Evolutionary conservation across 306 rosid genomes (phyloP).

Genomic region (Alnus glutinosa): DNA sequence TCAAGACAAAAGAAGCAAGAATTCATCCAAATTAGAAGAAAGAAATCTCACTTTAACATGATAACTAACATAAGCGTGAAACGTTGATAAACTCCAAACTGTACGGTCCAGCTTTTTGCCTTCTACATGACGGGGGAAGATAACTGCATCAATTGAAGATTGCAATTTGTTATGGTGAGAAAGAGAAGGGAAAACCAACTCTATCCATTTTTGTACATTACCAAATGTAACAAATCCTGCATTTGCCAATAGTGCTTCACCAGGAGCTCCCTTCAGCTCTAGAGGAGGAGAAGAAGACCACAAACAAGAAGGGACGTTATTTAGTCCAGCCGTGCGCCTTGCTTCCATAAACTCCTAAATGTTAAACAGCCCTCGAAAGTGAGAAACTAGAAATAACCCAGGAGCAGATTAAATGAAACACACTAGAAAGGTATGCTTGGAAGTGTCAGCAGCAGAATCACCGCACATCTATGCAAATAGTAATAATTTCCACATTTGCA

Average conservation of each 20-base stretch:
- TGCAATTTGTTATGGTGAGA: slow-evolving; percentile 19
- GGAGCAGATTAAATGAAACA: slow-evolving; percentile 19
- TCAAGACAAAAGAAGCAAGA: neutral
- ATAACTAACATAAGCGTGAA: slow-evolving; percentile 94
- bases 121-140: slow-evolving; percentile 88
- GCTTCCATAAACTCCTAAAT: slow-evolving; percentile 96
- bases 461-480: neutral
- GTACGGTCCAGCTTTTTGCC: slow-evolving; percentile 86
- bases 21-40: slow-evolving; percentile 20
- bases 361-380: slow-evolving; percentile 29
- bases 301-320: slow-evolving; percentile 78
- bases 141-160: slow-evolving; percentile 62
- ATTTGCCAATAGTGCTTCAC: slow-evolving; percentile 76
- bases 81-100: slow-evolving; percentile 88
- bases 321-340: slow-evolving; percentile 85
- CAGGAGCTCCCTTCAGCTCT: slow-evolving; percentile 70
- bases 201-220: slow-evolving; percentile 39
- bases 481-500: slow-evolving; percentile 11
- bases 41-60: slow-evolving; percentile 81
- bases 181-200: slow-evolving; percentile 16
- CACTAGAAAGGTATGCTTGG: slow-evolving; percentile 1
- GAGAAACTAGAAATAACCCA: slow-evolving; percentile 34
- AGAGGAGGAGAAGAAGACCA: slow-evolving; percentile 84
- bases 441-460: neutral
- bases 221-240: slow-evolving; percentile 97